Evolutionary conservation across 345 rosid species (phyloP).

Genomic region (Streptanthus diversifolius): DNA sequence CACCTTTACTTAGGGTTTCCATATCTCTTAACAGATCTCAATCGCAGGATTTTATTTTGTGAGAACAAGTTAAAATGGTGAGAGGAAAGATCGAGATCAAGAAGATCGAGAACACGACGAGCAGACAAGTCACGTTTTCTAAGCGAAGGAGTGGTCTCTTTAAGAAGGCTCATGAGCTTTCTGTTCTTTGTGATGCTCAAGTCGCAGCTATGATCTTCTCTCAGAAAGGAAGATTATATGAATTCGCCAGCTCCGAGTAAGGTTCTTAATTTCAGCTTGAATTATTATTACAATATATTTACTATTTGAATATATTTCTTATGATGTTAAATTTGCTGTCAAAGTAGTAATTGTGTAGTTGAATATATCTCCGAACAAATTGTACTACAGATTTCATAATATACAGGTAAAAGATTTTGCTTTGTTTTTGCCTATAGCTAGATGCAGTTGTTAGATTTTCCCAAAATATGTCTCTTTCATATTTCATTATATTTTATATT

Average conservation of each 20-base stretch:
- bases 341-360: slow-evolving; percentile 1
- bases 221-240: slow-evolving; percentile 44
- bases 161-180: slow-evolving; percentile 61
- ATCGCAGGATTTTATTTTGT: background rate
- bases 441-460: background rate
- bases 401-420: slow-evolving; percentile 3
- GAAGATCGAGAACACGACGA: slow-evolving; percentile 48
- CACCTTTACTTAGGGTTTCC: slow-evolving; percentile 6
- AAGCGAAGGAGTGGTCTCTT: slow-evolving; percentile 52
- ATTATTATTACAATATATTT: background rate
- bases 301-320: background rate
- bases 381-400: slow-evolving; percentile 17
- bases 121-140: slow-evolving; percentile 60
- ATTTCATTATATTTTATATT: background rate
- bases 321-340: background rate
- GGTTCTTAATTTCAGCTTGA: slow-evolving; percentile 10
- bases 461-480: background rate
- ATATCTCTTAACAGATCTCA: slow-evolving; percentile 2
- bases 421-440: background rate
- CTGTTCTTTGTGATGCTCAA: slow-evolving; percentile 57
- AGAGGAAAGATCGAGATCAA: slow-evolving; percentile 57
- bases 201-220: slow-evolving; percentile 53
- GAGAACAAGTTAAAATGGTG: slow-evolving; percentile 38
- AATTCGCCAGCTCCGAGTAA: slow-evolving; percentile 48
- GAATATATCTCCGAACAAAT: slow-evolving; percentile 6